Conservation (phyloP, 2,329 filamentous ascomycete genomes). For the Dichotomopilus funicola region DNA sequence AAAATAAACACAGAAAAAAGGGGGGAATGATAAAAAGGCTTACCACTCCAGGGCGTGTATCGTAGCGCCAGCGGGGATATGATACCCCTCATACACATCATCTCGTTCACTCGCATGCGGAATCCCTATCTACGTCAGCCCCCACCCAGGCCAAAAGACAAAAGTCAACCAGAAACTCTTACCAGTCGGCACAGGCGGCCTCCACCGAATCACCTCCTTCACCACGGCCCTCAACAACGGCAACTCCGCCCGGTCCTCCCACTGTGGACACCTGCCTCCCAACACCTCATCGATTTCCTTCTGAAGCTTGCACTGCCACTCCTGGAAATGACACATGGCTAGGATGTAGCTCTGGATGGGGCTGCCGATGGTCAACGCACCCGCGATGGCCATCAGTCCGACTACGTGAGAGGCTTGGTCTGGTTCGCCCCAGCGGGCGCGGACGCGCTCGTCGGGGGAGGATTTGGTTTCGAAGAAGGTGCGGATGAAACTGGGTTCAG, state of each 20-base stretch:
- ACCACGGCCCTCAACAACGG: conserved; percentile 43
- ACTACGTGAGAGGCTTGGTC: conserved; percentile 39
- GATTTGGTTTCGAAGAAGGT: conserved; percentile 32
- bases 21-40: conserved; percentile 14
- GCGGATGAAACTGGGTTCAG: conserved; percentile 36
- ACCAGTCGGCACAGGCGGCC: conserved; percentile 48
- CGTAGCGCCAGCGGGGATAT: conserved; percentile 45
- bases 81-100: conserved; percentile 46
- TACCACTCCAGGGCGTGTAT: conserved; percentile 49
- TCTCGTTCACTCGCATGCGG: conserved; percentile 46
- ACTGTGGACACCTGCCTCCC: conserved; percentile 38
- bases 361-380: conserved; percentile 38
- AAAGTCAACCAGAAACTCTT: conserved; percentile 6
- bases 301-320: conserved; percentile 31
- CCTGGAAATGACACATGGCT: conserved; percentile 30
- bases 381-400: conserved; percentile 43
- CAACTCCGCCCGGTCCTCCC: conserved; percentile 40
- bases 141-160: background rate
- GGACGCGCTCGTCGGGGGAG: conserved; percentile 23
- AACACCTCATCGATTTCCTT: conserved; percentile 43
- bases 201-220: conserved; percentile 48
- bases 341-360: conserved; percentile 38
- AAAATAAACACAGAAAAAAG: background rate
- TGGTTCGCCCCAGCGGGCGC: conserved; percentile 27
- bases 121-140: conserved; percentile 31